Conservation (phyloP, 2,329 filamentous ascomycete genomes). For the Sporothrix inflata region DNA sequence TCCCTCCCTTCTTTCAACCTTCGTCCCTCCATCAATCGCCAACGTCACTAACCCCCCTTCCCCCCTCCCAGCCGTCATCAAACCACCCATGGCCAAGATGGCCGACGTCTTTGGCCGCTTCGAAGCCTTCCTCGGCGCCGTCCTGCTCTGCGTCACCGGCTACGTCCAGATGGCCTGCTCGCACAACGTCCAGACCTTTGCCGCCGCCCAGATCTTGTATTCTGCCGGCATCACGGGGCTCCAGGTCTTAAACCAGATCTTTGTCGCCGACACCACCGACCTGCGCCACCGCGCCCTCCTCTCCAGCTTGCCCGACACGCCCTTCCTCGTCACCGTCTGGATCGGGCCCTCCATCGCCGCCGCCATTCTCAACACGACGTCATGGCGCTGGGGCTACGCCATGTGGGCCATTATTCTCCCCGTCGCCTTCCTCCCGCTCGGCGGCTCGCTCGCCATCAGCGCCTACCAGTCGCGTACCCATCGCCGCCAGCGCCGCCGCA, state of each 20-base stretch:
- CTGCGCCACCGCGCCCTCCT: slow-evolving; percentile 63
- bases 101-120: slow-evolving; percentile 65
- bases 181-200: slow-evolving; percentile 55
- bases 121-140: slow-evolving; percentile 59
- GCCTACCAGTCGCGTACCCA: slow-evolving; percentile 33
- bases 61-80: slow-evolving; percentile 53
- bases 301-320: slow-evolving; percentile 60
- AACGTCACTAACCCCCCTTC: slow-evolving; percentile 18
- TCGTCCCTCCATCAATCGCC: not conserved
- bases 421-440: slow-evolving; percentile 57
- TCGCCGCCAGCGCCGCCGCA: slow-evolving; percentile 45
- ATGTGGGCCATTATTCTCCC: slow-evolving; percentile 66
- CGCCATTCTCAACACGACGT: slow-evolving; percentile 49
- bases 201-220: slow-evolving; percentile 63
- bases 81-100: slow-evolving; percentile 64
- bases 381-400: slow-evolving; percentile 66
- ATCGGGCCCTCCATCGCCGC: slow-evolving; percentile 58
- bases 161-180: slow-evolving; percentile 62
- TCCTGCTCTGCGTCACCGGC: slow-evolving; percentile 58
- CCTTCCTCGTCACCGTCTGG: slow-evolving; percentile 65
- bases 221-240: slow-evolving; percentile 52
- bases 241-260: slow-evolving; percentile 65
- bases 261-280: slow-evolving; percentile 65
- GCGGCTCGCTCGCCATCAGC: slow-evolving; percentile 55
- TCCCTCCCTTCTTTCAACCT: not conserved